A percentile compares a stretch with the other conserved stretches of the same genome.
Evolutionary conservation across 164 flowering plant genomes (phyloP).

Genomic region (Stephania japonica): DNA sequence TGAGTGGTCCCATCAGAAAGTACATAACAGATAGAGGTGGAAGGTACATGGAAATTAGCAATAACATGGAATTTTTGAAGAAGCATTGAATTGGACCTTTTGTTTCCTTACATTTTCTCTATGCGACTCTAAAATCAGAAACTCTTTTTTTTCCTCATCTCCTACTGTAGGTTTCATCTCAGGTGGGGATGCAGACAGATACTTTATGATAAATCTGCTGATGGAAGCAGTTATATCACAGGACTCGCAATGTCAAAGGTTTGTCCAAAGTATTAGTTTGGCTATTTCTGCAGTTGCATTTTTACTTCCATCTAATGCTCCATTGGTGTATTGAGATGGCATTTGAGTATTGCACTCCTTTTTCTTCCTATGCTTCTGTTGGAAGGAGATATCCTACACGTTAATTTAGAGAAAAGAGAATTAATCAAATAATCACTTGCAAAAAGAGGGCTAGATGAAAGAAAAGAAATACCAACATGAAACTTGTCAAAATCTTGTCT

Average conservation of each 20-base stretch:
- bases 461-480: background rate
- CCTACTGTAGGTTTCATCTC: conserved; percentile 71
- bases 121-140: background rate
- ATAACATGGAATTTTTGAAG: background rate
- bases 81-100: background rate
- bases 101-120: background rate
- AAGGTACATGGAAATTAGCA: conserved; percentile 40
- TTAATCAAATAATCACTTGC: background rate
- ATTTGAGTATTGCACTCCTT: background rate
- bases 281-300: background rate
- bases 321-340: background rate
- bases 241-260: conserved; percentile 93
- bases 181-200: conserved; percentile 98
- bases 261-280: background rate
- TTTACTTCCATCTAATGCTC: background rate
- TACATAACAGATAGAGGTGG: conserved; percentile 89
- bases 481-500: background rate
- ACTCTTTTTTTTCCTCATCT: conserved; percentile 8
- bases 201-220: conserved; percentile 56
- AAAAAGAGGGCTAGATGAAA: background rate
- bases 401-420: background rate
- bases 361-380: background rate
- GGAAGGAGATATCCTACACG: background rate
- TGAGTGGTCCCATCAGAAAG: conserved; percentile 93
- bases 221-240: conserved; percentile 64